These are phyloP conservation scores for Plasmodium billcollinsi DNA, from an alignment of 169 alveolate genomes.

Conservation along the genomic window DNA sequence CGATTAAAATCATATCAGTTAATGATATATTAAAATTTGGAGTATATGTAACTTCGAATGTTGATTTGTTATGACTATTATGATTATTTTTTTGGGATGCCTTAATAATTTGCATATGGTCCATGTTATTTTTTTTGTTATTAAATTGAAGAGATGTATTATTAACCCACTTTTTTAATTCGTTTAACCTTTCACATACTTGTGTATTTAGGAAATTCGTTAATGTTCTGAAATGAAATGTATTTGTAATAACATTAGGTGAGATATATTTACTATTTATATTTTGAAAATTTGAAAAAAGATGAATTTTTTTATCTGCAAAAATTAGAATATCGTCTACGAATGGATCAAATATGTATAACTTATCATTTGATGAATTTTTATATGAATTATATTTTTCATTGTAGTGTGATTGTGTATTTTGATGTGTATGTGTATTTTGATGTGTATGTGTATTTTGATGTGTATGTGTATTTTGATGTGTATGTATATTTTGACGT, in stretches of 20 bases:
- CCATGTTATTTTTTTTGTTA: slow-evolving; percentile 7
- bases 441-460: no score
- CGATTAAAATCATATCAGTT: slow-evolving; percentile 40
- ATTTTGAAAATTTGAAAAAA: slow-evolving; percentile 1
- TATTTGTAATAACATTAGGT: background rate
- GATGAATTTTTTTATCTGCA: slow-evolving; percentile 27
- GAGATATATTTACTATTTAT: background rate
- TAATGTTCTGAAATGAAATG: slow-evolving; percentile 19
- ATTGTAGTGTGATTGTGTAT: background rate
- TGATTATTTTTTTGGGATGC: background rate
- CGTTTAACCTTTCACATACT: slow-evolving; percentile 41
- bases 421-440: no score
- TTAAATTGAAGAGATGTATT: slow-evolving; percentile 6
- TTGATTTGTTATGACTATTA: background rate
- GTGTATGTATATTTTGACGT: no score
- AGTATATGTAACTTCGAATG: slow-evolving; percentile 16
- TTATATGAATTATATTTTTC: background rate
- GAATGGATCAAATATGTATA: slow-evolving; percentile 31
- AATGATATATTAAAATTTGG: slow-evolving; percentile 31
- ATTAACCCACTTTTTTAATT: slow-evolving; percentile 44
- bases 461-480: no score
- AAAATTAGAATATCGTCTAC: slow-evolving; percentile 51
- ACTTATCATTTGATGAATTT: background rate
- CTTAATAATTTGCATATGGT: slow-evolving; percentile 22
- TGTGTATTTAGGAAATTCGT: background rate